These are phyloP conservation scores for Trichocladium uniseriatum DNA, from an alignment of 495 filamentous ascomycete genomes.

Conservation along the genomic window DNA sequence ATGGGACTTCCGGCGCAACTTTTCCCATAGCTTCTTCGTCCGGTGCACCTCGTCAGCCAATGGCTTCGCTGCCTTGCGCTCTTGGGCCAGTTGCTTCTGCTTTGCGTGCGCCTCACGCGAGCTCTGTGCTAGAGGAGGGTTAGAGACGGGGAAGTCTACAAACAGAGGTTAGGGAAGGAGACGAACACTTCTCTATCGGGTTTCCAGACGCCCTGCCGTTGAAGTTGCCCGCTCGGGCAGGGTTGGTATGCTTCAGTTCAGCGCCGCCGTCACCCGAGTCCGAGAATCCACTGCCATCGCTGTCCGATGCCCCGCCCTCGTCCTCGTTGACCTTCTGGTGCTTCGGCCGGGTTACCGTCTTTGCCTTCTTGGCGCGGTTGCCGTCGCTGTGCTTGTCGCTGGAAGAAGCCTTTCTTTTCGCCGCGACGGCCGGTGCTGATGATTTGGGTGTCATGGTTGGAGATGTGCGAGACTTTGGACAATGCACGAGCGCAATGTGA, in stretches of 20 bases:
- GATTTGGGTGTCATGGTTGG: slow-evolving; percentile 14
- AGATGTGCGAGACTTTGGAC: slow-evolving; percentile 5
- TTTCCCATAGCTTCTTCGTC: slow-evolving; percentile 95
- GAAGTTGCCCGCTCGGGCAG: slow-evolving; percentile 8
- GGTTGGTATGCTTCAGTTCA: slow-evolving; percentile 13
- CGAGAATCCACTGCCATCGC: slow-evolving; percentile 29
- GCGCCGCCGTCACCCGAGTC: slow-evolving; percentile 30
- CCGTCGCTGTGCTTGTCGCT: slow-evolving; percentile 27
- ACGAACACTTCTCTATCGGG: slow-evolving; percentile 27
- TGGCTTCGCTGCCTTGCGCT: slow-evolving; percentile 87
- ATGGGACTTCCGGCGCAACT: slow-evolving; percentile 81
- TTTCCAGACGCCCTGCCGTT: slow-evolving; percentile 19
- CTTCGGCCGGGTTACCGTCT: slow-evolving; percentile 27
- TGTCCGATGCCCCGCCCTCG: slow-evolving; percentile 21
- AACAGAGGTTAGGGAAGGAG: background rate
- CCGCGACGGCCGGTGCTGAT: slow-evolving; percentile 12
- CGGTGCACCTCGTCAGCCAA: slow-evolving; percentile 80
- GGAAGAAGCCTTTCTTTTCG: slow-evolving; percentile 36
- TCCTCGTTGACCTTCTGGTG: slow-evolving; percentile 21
- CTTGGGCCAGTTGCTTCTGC: slow-evolving; percentile 77
- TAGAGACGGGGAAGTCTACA: background rate
- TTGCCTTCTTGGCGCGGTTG: slow-evolving; percentile 37
- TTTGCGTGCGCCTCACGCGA: slow-evolving; percentile 86
- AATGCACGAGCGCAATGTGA: background rate
- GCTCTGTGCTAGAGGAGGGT: slow-evolving; percentile 11